Evolutionary conservation across 2,329 filamentous ascomycete species (phyloP).

Genomic region (Nemania diffusa): DNA sequence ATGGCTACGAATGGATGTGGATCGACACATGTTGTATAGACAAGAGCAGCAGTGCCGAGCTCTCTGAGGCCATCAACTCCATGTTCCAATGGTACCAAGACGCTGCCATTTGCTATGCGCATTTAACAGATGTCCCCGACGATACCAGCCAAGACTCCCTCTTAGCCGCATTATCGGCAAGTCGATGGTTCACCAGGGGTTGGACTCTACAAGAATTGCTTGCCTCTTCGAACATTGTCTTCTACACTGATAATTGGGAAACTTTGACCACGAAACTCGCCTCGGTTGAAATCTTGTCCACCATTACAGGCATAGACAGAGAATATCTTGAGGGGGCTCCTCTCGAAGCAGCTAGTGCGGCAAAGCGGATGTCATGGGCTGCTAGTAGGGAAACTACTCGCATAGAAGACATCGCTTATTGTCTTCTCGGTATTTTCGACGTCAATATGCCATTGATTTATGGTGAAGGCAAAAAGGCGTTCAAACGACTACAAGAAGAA

Average conservation of each 20-base stretch:
- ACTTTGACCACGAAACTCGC: slow-evolving; percentile 37
- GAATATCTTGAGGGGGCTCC: slow-evolving; percentile 31
- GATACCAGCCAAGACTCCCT: slow-evolving; percentile 21
- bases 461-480: slow-evolving; percentile 44
- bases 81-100: slow-evolving; percentile 42
- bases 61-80: too few relatives aligned
- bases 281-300: slow-evolving; percentile 33
- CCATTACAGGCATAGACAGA: slow-evolving; percentile 39
- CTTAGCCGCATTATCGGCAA: not conserved
- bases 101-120: slow-evolving; percentile 41
- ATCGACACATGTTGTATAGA: slow-evolving; percentile 28
- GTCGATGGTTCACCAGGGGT: too few relatives aligned
- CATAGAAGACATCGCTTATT: slow-evolving; percentile 45
- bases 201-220: too few relatives aligned
- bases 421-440: slow-evolving; percentile 46
- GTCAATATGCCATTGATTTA: slow-evolving; percentile 47
- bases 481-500: slow-evolving; percentile 43
- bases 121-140: slow-evolving; percentile 35
- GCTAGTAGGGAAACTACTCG: slow-evolving; percentile 41
- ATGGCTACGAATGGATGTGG: slow-evolving; percentile 28
- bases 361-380: slow-evolving; percentile 46
- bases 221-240: slow-evolving; percentile 37
- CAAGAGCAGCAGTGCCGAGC: slow-evolving; percentile 13
- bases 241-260: slow-evolving; percentile 39
- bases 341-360: slow-evolving; percentile 33